Base-by-base conservation (phyloP, 495 filamentous ascomycete species). In the Penicillium canescens region DNA sequence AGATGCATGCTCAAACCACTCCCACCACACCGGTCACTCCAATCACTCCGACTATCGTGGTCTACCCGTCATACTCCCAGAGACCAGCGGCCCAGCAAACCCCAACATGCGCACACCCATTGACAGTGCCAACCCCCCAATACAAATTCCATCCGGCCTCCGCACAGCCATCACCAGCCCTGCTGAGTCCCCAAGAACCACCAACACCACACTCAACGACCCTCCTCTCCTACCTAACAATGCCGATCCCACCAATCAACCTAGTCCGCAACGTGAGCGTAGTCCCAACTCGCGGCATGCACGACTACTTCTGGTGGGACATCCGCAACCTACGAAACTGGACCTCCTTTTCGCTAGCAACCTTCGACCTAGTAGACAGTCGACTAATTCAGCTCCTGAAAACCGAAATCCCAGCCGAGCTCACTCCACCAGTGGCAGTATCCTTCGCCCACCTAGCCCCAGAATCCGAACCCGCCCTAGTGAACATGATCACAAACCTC, bases 301-400 rank as follows among this genome's bases (percentile, higher is more conserved):
- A 88, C 63, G 86, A 86, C 62, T 87, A 95, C 65, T 93, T 90
- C 65, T 97, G 92, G 92, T 97, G 89, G 89, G 92, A 97, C 57
- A 81, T 96, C 49, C 88, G 92, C 44, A 92, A 95, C 60, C 76
- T 96, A 55, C 85, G 88, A 42, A 79, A 83, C 56, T 97, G 92
- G 92, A 78, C 78, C 39, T 79, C 82, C 53, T 96, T 96, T 79
- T 87, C 80, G 46, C 71, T 90, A 21, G 63, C 72, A 41, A 86
- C 86, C 46, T 89, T 97, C 69, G 78, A 83, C 56, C 76, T 83
- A n/a, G 80, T 96, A 21, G 49, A 51, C 43, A 85, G 84, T 1
- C 82, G 82, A 12, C 87, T 95, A 41, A 78, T 84, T 18, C 76
- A 79, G 42, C 85, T 94, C n/a, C 82, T 97, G 40, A 83, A 82